A percentile compares a stretch with the other conserved stretches of the same genome.
Evolutionary conservation across 2,329 filamentous ascomycete genomes (phyloP).

Genomic region (Aspergillus texensis): DNA sequence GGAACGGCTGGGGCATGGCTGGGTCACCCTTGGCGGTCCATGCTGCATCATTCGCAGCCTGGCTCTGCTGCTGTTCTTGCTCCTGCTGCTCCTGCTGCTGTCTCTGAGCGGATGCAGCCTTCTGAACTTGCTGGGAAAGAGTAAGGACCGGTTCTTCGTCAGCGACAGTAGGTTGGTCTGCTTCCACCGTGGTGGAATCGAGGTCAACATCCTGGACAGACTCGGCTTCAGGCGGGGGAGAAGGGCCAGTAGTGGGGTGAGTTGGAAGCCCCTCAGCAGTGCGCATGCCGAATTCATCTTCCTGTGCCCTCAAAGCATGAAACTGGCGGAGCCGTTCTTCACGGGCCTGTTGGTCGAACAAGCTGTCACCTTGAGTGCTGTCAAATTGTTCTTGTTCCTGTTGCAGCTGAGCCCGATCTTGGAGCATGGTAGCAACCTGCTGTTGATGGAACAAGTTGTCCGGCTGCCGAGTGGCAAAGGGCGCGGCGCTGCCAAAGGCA

Average conservation of each 20-base stretch:
- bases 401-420: constrained; percentile 62
- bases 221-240: constrained; percentile 32
- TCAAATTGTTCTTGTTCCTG: constrained; percentile 63
- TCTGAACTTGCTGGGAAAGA: constrained; percentile 81
- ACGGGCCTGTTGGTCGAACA: constrained; percentile 54
- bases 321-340: constrained; percentile 81
- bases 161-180: constrained; percentile 21
- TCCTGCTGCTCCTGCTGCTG: constrained; percentile 37
- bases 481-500: constrained; percentile 52
- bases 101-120: constrained; percentile 57
- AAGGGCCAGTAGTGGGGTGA: constrained; percentile 38
- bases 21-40: constrained; percentile 63
- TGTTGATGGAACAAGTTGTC: constrained; percentile 54
- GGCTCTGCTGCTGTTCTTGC: constrained; percentile 38
- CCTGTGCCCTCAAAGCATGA: constrained; percentile 73
- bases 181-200: constrained; percentile 11
- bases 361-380: constrained; percentile 43
- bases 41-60: constrained; percentile 52
- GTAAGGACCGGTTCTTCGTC: constrained; percentile 61
- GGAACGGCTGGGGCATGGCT: constrained; percentile 69
- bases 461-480: constrained; percentile 48
- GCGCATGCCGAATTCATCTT: constrained; percentile 55
- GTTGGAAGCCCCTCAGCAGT: constrained; percentile 45
- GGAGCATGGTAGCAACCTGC: constrained; percentile 62
- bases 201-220: constrained; percentile 30